Base-by-base conservation (phyloP, 345 rosid genomes). In the Geranium rotundifolium region DNA sequence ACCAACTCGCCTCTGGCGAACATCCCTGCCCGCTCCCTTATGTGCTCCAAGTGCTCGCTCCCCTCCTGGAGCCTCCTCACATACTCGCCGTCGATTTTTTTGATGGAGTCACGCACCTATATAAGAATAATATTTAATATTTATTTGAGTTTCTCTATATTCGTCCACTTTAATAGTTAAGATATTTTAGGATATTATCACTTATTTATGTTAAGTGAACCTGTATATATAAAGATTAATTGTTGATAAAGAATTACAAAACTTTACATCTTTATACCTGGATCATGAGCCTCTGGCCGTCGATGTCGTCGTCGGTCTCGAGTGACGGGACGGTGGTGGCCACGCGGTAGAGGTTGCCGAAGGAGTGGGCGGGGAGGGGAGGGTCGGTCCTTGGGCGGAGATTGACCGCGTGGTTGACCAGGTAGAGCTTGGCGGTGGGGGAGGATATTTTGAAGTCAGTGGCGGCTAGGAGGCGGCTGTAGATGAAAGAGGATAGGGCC, bases 21-120 rank as follows among this genome's bases (percentile, higher is more conserved):
- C 27, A 62, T 59, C 39, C 66, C 60, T 1, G 34, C 59, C 9
- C 13, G 41, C n/a, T 31, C 37, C 17, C 12, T 59, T 31, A 17
- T 61, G 59, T 60, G 63, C 63, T 63, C 63, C 71, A 19, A 69
- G 63, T 65, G 73, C 69, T 41, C 65, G 23, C 61, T 27, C 6
- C 65, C 73, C 9, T 78, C 59, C 46, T 71, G 70, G 15, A 76
- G 76, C 64, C 67, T 68, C 67, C 61, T 74, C 58, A 76, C 60
- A 29, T 57, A 80, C 10, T 62, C 77, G 1, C 7, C 17, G 59
- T 72, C 71, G 30, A 78, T 54, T 63, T 66, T 69, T 18, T 62
- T 63, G 13, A 78, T 49, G 19, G 71, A 56, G 7, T 78, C 71
- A 49, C 77, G 65, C 56, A 80, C 59, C 65, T 65, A 23, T 1